Percentiles rank a stretch among this genome's conserved stretches.
phyloP scores from a whole-genome alignment of 2,329 filamentous ascomycete species.

The Calcarisporium arbuscula region DNA sequence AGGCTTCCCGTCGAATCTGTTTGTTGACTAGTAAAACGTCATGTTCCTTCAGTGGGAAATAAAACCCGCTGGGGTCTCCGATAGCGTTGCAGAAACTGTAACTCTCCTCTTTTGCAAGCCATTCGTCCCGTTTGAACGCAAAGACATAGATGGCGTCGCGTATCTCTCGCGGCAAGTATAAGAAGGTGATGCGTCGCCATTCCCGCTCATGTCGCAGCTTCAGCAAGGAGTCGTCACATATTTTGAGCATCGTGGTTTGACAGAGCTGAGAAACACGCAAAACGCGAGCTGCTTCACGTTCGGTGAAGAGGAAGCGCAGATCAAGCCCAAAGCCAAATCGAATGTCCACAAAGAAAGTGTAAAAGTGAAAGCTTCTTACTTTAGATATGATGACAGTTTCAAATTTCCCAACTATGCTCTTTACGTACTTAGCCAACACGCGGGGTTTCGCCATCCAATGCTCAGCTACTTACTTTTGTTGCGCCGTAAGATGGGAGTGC shows the following conservation, averaged over 20 bases:
- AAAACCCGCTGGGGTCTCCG: constrained; percentile 7
- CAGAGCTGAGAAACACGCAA: neutral
- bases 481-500: too few relatives aligned
- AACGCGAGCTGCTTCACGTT: constrained; percentile 1
- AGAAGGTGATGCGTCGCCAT: neutral
- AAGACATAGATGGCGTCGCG: constrained; percentile 9
- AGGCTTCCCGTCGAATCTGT: constrained; percentile 9
- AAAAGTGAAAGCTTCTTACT: neutral
- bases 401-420: neutral
- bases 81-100: constrained; percentile 5
- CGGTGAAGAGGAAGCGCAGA: constrained; percentile 2
- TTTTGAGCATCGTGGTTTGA: neutral
- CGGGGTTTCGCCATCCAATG: neutral
- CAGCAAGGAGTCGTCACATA: neutral
- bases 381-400: neutral
- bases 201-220: too few relatives aligned
- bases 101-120: constrained; percentile 1
- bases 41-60: constrained; percentile 4
- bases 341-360: constrained; percentile 4
- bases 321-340: constrained; percentile 1
- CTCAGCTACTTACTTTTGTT: too few relatives aligned
- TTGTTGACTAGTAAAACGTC: too few relatives aligned
- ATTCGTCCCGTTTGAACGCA: constrained; percentile 1
- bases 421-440: neutral
- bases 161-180: constrained; percentile 6